phyloP scores from a whole-genome alignment of 208 protist genomes.

The Trypanosoma theileri region DNA sequence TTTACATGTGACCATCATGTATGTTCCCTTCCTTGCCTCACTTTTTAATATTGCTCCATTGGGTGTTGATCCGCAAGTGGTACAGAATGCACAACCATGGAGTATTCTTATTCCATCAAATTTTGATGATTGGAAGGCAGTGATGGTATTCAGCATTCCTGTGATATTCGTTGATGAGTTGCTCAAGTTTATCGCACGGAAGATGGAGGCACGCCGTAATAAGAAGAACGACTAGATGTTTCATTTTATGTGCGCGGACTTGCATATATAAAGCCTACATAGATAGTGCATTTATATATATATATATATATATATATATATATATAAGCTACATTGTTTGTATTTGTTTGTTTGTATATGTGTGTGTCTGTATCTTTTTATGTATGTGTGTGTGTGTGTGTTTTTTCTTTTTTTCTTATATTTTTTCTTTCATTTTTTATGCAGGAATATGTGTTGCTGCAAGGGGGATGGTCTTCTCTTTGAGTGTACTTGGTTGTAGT shows the following conservation, averaged over 20 bases:
- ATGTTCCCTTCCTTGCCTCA: constrained; percentile 82
- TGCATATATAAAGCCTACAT: no score
- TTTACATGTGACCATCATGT: constrained; percentile 92
- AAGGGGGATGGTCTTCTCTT: no score
- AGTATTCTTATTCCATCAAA: constrained; percentile 65
- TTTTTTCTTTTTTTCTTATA: no score
- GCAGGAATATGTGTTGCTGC: no score
- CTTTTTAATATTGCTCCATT: constrained; percentile 90
- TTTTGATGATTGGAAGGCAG: constrained; percentile 86
- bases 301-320: constrained; percentile 3
- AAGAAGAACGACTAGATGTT: constrained; percentile 27
- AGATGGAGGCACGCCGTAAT: constrained; percentile 5
- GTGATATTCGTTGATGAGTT: constrained; percentile 95
- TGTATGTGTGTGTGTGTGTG: no score
- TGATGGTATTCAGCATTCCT: constrained; percentile 89
- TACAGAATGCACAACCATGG: constrained; percentile 56
- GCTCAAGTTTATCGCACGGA: constrained; percentile 79
- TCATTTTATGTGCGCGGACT: no score
- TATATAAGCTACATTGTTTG: not conserved
- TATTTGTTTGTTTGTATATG: no score
- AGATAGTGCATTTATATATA: no score
- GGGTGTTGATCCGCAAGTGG: constrained; percentile 49
- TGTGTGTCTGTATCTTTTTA: no score
- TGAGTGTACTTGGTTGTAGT: no score
- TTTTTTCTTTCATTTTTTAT: no score